Evolutionary conservation across 106 monocot species (phyloP).

Genomic region (Dendrobium nobile): DNA sequence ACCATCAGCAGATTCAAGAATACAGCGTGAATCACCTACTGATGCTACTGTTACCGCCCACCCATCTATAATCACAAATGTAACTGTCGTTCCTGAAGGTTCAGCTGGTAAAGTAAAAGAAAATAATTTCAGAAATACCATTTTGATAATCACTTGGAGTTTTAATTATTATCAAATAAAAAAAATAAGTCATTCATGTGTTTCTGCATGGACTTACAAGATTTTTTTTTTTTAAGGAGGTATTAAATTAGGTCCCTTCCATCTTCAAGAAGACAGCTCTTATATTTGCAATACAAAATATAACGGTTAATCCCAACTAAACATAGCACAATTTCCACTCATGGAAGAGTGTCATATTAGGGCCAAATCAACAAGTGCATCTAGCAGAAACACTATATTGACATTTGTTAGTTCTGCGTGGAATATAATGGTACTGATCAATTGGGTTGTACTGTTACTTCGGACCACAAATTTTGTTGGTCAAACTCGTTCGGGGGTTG

Average conservation of each 20-base stretch:
- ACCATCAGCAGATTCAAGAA: slow-evolving; percentile 94
- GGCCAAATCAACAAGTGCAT: not conserved
- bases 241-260: not conserved
- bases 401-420: not conserved
- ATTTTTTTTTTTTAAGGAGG: too few relatives aligned
- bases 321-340: not conserved
- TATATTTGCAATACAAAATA: not conserved
- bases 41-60: slow-evolving; percentile 85
- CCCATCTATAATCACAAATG: slow-evolving; percentile 83
- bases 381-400: not conserved
- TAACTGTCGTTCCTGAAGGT: slow-evolving; percentile 85
- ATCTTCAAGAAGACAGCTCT: not conserved
- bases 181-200: not conserved
- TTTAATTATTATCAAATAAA: not conserved
- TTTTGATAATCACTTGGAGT: not conserved
- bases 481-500: too few relatives aligned
- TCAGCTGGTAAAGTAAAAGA: slow-evolving; percentile 33
- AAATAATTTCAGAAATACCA: not conserved
- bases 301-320: not conserved
- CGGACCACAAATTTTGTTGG: too few relatives aligned
- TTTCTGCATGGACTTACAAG: not conserved
- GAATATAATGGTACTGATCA: too few relatives aligned
- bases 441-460: too few relatives aligned
- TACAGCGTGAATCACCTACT: slow-evolving; percentile 93
- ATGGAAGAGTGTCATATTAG: not conserved